Conservation (phyloP, 1,284 basidiomycete genomes). For the Apiotrichum brassicae region DNA sequence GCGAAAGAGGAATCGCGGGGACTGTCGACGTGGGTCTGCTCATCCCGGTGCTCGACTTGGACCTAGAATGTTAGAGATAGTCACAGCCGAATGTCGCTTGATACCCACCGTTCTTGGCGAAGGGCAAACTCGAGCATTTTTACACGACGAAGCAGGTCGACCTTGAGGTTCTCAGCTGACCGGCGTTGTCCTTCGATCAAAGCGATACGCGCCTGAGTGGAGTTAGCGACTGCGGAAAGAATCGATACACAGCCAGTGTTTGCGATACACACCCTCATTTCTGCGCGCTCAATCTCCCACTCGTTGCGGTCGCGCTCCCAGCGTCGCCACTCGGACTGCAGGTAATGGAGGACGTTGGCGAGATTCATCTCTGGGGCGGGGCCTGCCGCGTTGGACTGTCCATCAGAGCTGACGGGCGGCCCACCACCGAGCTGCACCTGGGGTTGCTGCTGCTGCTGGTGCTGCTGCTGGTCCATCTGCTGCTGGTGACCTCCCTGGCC, state of each 20-base stretch:
- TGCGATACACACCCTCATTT: constrained; percentile 76
- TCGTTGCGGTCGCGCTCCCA: constrained; percentile 97
- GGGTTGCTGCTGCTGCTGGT: constrained; percentile 11
- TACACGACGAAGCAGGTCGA: constrained; percentile 89
- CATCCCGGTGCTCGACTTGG: constrained; percentile 52
- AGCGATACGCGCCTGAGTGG: constrained; percentile 82
- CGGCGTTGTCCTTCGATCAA: constrained; percentile 91
- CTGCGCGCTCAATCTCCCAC: constrained; percentile 99
- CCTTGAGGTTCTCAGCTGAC: constrained; percentile 93
- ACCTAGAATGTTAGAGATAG: constrained; percentile 50
- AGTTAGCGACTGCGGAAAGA: constrained; percentile 3
- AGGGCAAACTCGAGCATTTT: constrained; percentile 98
- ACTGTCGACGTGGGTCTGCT: constrained; percentile 9
- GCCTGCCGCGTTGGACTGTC: constrained; percentile 22
- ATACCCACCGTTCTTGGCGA: constrained; percentile 77
- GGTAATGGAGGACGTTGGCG: constrained; percentile 89
- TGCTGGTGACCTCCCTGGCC: constrained; percentile 5
- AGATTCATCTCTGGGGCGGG: constrained; percentile 67
- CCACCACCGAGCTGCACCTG: constrained; percentile 4
- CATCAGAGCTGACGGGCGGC: constrained; percentile 18
- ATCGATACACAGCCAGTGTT: not conserved
- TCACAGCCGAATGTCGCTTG: not conserved
- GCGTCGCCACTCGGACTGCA: constrained; percentile 95
- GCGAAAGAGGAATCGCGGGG: constrained; percentile 34
- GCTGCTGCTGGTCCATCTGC: constrained; percentile 3